A percentile compares a stretch with the other conserved stretches of the same genome.
Conservation (phyloP, 805 yeast genomes). For the Millerozyma miso region DNA sequence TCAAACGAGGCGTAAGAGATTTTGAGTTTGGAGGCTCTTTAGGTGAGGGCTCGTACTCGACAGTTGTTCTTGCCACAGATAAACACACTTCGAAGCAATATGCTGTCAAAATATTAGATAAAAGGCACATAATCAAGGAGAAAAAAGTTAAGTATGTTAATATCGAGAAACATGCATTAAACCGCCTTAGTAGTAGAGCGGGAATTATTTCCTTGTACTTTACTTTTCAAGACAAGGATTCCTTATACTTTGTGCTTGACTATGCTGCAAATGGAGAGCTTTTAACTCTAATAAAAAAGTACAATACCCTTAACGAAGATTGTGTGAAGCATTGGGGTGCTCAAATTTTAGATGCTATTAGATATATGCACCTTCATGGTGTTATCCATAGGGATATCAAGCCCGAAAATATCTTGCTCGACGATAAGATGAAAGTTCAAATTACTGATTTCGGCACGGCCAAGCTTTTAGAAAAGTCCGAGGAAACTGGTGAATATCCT, state of each 20-base stretch:
- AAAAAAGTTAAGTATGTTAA: constrained; percentile 82
- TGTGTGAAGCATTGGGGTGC: constrained; percentile 66
- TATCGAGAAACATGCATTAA: constrained; percentile 76
- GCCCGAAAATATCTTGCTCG: constrained; percentile 75
- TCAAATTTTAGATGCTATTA: constrained; percentile 69
- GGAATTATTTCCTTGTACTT: constrained; percentile 69
- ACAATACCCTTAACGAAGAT: constrained; percentile 68
- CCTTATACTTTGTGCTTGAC: constrained; percentile 70
- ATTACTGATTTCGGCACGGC: constrained; percentile 88
- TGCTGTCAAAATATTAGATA: constrained; percentile 74
- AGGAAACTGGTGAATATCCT: constrained; percentile 53
- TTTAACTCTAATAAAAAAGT: constrained; percentile 59
- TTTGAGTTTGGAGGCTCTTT: constrained; percentile 38
- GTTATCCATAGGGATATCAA: constrained; percentile 78
- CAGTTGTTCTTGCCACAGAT: constrained; percentile 46
- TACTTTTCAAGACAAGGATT: constrained; percentile 75
- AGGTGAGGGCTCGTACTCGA: constrained; percentile 45
- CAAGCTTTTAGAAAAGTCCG: constrained; percentile 54
- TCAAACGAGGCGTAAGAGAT: constrained; percentile 36
- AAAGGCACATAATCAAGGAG: constrained; percentile 73
- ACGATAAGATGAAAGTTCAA: constrained; percentile 55
- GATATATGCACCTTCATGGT: constrained; percentile 70
- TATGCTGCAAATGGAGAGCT: constrained; percentile 80
- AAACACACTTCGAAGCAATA: constrained; percentile 51
- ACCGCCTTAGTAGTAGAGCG: constrained; percentile 55